Base-by-base conservation (phyloP, 305 asterid species). In the Plantago lanceolata region DNA sequence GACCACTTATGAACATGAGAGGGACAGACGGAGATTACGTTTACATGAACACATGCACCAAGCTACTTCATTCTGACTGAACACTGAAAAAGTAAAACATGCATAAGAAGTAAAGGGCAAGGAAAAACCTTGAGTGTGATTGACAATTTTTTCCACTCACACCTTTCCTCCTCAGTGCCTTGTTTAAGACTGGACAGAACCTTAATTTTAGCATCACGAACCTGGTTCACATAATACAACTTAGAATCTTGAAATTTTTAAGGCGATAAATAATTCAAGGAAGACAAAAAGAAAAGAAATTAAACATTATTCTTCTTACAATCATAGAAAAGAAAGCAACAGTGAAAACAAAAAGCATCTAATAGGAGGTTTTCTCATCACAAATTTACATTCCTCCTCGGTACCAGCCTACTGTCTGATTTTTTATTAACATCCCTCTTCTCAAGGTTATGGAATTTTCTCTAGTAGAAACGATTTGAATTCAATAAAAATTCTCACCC, bases 151-250 rank as follows among this genome's bases (percentile, higher is more conserved):
- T 72, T 87, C 97, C 97, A 93, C 54, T 83, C 96, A 45, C 84
- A 63, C 29, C 79, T 74, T 72, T 90, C 96, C 84, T 90, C 90
- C 3, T 83, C 89, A 9, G 87, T 84, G 71, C 76, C 78, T 73
- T 68, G 89, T 68, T 80, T 87, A 68, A 86, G 83, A 78, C 84
- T 77, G 58, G 89, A 83, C 63, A 93, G 85, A 70, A 93, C 88
- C 74, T 70, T 88, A 66, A 93, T 84, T 82, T 93, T 90, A 69
- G 97, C 90, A 81, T 86, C 89, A 17, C 97, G 86, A 63, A 87
- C 94, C 99, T 93, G 79, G 64, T 83, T 79, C 71, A 57, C 70
- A 80, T 73, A 73, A 73, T 49, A 61, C 47, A 64, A 48, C 37
- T 52, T 63, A 66, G 61, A 31, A 66, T 51, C 62, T 37, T 51